A percentile compares a stretch with the other conserved stretches of the same genome.
phyloP scores from a whole-genome alignment of 441 rosid species.

The Bruguiera hainesii region DNA sequence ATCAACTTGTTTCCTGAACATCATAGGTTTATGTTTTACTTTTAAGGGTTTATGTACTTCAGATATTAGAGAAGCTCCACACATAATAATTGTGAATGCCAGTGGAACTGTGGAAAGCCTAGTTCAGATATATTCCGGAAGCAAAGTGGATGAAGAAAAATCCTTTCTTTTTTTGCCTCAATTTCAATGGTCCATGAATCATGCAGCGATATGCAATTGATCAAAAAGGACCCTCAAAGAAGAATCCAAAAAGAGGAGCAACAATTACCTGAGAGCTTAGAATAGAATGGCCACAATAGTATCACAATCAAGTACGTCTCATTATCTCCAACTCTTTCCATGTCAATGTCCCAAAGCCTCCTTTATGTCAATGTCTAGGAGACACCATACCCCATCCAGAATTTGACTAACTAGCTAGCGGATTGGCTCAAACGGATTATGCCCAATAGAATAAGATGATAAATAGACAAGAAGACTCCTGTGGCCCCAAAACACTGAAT shows the following conservation, averaged over 20 bases:
- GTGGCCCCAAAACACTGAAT: conserved; percentile 6
- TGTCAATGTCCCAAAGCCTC: conserved; percentile 25
- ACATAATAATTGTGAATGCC: no score
- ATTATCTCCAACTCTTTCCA: conserved; percentile 22
- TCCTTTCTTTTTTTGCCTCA: no score
- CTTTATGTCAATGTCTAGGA: conserved; percentile 29
- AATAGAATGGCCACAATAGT: conserved; percentile 8
- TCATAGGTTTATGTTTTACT: no score
- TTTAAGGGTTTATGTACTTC: no score
- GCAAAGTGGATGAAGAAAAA: no score
- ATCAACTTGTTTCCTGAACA: no score
- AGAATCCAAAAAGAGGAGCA: conserved; percentile 41
- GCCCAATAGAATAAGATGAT: conserved; percentile 6
- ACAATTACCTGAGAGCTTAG: conserved; percentile 14
- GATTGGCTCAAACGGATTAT: neutral
- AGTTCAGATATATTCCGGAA: no score
- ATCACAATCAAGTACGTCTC: conserved; percentile 27
- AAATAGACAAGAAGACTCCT: neutral
- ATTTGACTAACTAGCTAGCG: neutral
- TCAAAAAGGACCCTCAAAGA: conserved; percentile 14
- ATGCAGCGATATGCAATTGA: conserved; percentile 2
- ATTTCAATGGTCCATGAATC: no score
- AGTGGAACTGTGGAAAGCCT: no score
- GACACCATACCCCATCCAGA: conserved; percentile 21
- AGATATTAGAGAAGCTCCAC: no score